Evolutionary conservation across 2,329 filamentous ascomycete species (phyloP).

Genomic region (Tolypocladium sp.): DNA sequence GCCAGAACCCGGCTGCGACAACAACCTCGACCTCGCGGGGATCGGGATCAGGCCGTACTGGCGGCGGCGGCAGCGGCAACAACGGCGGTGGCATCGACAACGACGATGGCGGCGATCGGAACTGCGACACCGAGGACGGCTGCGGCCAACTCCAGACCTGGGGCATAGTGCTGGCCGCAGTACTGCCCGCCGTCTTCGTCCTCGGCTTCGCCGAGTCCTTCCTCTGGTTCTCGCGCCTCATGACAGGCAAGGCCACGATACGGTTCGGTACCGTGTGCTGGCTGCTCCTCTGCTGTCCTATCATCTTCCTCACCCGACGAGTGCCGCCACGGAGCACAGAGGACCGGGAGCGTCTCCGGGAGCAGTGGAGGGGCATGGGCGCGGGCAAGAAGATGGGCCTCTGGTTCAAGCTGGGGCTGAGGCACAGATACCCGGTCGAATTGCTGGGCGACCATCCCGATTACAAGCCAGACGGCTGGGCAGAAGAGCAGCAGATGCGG

Average conservation of each 20-base stretch:
- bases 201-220: conserved; percentile 20
- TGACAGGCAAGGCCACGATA: conserved; percentile 17
- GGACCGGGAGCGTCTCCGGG: conserved; percentile 6
- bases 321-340: conserved; percentile 3
- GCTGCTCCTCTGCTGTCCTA: conserved; percentile 9
- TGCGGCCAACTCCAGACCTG: conserved; percentile 2
- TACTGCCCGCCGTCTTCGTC: conserved; percentile 18
- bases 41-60: not conserved
- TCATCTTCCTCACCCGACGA: conserved; percentile 7
- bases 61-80: not conserved
- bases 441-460: conserved; percentile 7
- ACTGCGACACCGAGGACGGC: not conserved
- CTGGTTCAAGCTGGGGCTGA: conserved; percentile 10
- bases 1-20: conserved; percentile 8
- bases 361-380: conserved; percentile 6
- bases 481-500: not conserved
- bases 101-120: not conserved
- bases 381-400: conserved; percentile 6
- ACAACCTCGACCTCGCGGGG: not conserved
- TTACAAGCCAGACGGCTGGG: not conserved
- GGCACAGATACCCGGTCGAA: conserved; percentile 7
- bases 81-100: not conserved
- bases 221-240: conserved; percentile 21
- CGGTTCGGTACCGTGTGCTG: conserved; percentile 20
- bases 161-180: conserved; percentile 14